Percentiles rank a stretch among this genome's conserved stretches.
Evolutionary conservation across 805 yeast genomes (phyloP).

Genomic region (Starmerella floricola): DNA sequence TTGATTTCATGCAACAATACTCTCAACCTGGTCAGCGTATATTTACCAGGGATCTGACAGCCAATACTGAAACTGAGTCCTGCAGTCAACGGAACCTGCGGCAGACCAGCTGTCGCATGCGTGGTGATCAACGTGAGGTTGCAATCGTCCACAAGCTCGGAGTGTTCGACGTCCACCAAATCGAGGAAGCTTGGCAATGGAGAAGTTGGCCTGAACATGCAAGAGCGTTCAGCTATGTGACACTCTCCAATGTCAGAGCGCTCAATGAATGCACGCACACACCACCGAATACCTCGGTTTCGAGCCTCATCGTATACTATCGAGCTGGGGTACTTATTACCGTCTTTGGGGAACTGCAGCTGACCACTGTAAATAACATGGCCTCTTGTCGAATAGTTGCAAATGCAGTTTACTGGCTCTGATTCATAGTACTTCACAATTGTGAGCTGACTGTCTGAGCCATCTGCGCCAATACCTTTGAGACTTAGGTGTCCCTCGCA

Average conservation of each 20-base stretch:
- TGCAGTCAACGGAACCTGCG: conserved; percentile 13
- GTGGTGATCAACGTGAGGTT: conserved; percentile 6
- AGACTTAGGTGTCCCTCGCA: conserved; percentile 7
- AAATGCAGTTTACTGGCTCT: not conserved
- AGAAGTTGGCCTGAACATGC: conserved; percentile 7
- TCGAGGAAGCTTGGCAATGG: conserved; percentile 9
- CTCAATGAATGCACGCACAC: conserved; percentile 1
- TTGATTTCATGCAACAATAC: conserved; percentile 10
- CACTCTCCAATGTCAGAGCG: not conserved
- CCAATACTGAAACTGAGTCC: conserved; percentile 11
- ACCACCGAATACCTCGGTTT: conserved; percentile 10
- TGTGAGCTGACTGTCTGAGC: too few relatives aligned
- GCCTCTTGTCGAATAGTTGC: conserved; percentile 1
- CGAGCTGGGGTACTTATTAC: conserved; percentile 3
- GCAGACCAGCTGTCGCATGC: conserved; percentile 16
- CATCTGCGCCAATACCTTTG: not conserved
- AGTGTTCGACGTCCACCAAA: conserved; percentile 12
- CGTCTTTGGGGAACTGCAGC: conserved; percentile 9
- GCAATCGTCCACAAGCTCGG: conserved; percentile 5
- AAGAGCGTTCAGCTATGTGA: not conserved
- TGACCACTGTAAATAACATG: conserved; percentile 1
- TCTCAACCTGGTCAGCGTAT: conserved; percentile 6
- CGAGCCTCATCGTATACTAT: conserved; percentile 1
- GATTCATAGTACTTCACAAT: conserved; percentile 9
- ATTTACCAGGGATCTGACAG: not conserved